Base-by-base conservation (phyloP, 1,284 basidiomycete species). In the Pseudozyma hubeiensis region DNA sequence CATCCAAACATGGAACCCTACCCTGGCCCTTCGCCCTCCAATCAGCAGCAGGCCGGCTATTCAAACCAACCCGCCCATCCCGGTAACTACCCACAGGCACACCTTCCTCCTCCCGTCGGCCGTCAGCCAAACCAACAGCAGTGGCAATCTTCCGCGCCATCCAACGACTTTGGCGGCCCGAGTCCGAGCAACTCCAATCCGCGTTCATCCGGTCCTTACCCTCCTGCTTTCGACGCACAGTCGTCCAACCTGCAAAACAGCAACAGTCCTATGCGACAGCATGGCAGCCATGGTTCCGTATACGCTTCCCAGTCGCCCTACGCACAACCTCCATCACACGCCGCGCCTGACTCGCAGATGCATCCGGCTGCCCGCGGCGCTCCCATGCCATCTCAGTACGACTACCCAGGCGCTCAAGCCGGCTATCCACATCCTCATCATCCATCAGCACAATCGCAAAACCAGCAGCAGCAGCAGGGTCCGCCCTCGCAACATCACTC, bases 1-100 rank as follows among this genome's bases (percentile, higher is more conserved):
- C 64, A 73, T 41, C 43, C 64, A 41, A 57, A 57, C 52, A 67
- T 67, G 61, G 57, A 68, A 16, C 54, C 61, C 3, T 68, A 73
- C 51, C 29, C 48, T 16, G 60, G 50, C 11, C 50, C 70, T 24
- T 57, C 67, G 2, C 62, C 55, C 13, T 44, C 57, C 11, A 57
- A 45, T 3, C 68, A 65, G 35, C 67, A 53, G 33, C 35, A 14
- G n/a, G 7, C 11, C 31, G 11, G 33, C 41, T 24, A 62, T 55
- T 14, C 62, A 56, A 30, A 34, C 45, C 13, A 61, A 54, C 39
- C 55, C 29, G 37, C 53, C 1, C 63, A 66, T 17, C n/a, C 24
- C 13, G 43, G 37, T 30, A 35, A 40, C 29, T 72, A 65, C 30
- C 59, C 63, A 5, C 59, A 65, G 19, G 58, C 63, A 3, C 68